Evolutionary conservation across 495 filamentous ascomycete genomes (phyloP).

Genomic region (Rhypophila decipiens): DNA sequence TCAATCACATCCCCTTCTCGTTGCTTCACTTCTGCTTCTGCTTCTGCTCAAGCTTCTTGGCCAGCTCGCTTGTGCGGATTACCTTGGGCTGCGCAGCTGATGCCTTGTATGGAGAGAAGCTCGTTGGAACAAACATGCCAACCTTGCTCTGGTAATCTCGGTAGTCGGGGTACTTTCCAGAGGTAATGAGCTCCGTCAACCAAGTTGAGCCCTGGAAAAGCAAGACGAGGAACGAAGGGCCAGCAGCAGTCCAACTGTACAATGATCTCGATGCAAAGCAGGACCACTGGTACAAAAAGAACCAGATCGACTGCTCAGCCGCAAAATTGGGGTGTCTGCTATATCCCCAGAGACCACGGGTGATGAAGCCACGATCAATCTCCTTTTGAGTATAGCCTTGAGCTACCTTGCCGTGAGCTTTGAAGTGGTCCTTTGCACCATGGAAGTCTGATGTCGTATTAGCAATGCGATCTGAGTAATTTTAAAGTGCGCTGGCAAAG

Average conservation of each 20-base stretch:
- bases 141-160: slow-evolving; percentile 74
- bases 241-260: slow-evolving; percentile 74
- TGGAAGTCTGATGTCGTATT: slow-evolving; percentile 82
- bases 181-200: slow-evolving; percentile 77
- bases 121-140: slow-evolving; percentile 71
- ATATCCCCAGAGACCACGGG: slow-evolving; percentile 77
- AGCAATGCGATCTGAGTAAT: too few species aligned
- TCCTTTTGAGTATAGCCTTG: slow-evolving; percentile 58
- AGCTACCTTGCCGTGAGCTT: slow-evolving; percentile 62
- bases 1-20: neutral
- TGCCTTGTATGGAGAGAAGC: slow-evolving; percentile 27
- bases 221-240: slow-evolving; percentile 59
- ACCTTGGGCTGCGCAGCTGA: slow-evolving; percentile 27
- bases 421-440: slow-evolving; percentile 68
- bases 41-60: slow-evolving; percentile 25
- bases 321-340: slow-evolving; percentile 92
- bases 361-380: slow-evolving; percentile 85
- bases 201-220: slow-evolving; percentile 86
- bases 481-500: too few species aligned
- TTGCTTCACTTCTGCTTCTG: slow-evolving; percentile 5
- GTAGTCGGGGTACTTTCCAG: slow-evolving; percentile 85
- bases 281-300: slow-evolving; percentile 78
- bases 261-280: slow-evolving; percentile 62
- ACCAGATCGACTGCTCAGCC: slow-evolving; percentile 89
- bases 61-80: slow-evolving; percentile 42